Base-by-base conservation (phyloP, 1,284 basidiomycete genomes). In the Phylloporus sp. region DNA sequence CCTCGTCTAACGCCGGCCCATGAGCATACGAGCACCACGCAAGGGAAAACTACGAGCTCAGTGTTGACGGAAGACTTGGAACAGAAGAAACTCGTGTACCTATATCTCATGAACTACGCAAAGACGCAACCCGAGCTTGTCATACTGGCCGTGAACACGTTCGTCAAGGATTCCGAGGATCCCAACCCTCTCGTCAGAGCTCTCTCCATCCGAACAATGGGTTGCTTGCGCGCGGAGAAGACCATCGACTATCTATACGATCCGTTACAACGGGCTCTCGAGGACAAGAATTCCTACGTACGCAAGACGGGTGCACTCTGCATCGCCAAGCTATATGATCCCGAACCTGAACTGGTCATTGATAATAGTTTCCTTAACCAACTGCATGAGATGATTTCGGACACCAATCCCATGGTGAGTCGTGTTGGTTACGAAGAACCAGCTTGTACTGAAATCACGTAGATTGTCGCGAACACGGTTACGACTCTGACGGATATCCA, bases 21-120 rank as follows among this genome's bases (percentile, higher is more conserved):
- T 87, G 86, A 88, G 83, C 79, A 79, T 88, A 72, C 84, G 87
- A 69, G 85, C 83, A 71, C 90, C 89, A 63, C 80, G 87, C 66
- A 91, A 91, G 78, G 90, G 95, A 96, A 83, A 97, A 97, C 84
- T 96, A 91, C 79, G 95, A 97, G 81, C 92, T 98, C 76, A 90
- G 93, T 66, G 90, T 95, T 66, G 94, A 95, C 94, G 28, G 94
- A 96, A 47, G 93, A 96, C 75, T 85, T 97, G 58, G 95, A 96
- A 75, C 94, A 96, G 78, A 97, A 96, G 85, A 96, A 97, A 78
- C 91, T 99, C 52, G 97, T 98, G 29, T 99, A 99, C 74, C 88
- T 98, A 52, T 99, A 98, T 77, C 89, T 98, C 64, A 98, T 98
- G 91, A 98, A 98, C 82, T 98, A 98, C 72, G 96, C 96, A 57